phyloP scores from a whole-genome alignment of 169 alveolate species.

The Perkinsus olseni region DNA sequence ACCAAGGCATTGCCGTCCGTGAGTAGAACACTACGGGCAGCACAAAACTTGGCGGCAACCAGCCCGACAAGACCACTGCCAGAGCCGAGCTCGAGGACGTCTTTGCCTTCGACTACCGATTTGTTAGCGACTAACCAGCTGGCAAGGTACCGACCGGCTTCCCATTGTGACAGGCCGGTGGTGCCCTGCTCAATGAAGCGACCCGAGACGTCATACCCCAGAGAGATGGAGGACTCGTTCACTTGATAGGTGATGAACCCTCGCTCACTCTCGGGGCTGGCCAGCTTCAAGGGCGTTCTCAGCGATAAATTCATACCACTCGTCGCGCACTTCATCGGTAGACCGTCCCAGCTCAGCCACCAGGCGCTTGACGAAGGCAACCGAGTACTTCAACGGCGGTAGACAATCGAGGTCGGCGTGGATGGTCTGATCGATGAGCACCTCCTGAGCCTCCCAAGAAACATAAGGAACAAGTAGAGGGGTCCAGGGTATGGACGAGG shows the following conservation, averaged over 20 bases:
- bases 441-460: background rate
- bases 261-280: background rate
- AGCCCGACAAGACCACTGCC: slow-evolving; percentile 24
- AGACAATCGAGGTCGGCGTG: background rate
- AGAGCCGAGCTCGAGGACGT: slow-evolving; percentile 22
- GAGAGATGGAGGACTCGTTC: background rate
- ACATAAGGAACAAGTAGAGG: background rate
- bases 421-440: background rate
- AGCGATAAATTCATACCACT: background rate
- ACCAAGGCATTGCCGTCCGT: slow-evolving; percentile 20
- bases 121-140: background rate
- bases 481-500: background rate
- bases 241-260: background rate
- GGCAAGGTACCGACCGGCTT: background rate
- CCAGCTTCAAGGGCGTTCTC: background rate
- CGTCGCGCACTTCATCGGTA: background rate
- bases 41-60: background rate
- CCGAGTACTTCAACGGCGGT: background rate
- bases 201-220: background rate
- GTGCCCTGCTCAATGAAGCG: background rate
- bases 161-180: background rate
- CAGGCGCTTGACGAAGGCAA: background rate
- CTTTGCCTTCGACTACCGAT: background rate
- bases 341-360: background rate
- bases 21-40: background rate